Base-by-base conservation (phyloP, 2,329 filamentous ascomycete species). In the Alternaria brassicae region DNA sequence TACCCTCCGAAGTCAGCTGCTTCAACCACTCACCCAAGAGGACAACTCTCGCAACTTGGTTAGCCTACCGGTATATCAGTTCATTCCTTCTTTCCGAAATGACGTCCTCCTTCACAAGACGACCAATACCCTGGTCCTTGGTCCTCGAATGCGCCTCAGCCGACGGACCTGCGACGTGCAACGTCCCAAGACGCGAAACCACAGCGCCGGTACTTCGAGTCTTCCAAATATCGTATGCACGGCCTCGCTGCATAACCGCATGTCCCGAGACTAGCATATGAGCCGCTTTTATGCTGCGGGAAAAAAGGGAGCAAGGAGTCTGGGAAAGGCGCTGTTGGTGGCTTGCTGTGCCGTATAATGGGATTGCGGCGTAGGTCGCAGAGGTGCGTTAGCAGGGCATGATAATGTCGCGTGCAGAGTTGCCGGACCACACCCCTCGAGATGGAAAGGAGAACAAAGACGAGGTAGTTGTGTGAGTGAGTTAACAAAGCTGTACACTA, bases 171-270 rank as follows among this genome's bases (percentile, higher is more conserved):
- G 44, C 19, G 44, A 48, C 44, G 32, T 8, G 15, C 44, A 25
- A 34, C 44, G 44, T 19, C 44, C 44, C 44, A 48, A 34, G 30
- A 48, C 44, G 30, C 44, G 44, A 48, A 48, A 48, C 44, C 44
- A 48, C 28, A 48, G 44, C 44, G 30, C 28, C 44, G 44, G 44
- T 34, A 48, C 32, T 17, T 48, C 44, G 21, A 21, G 8, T 13
- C 44, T 34, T 48, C 44, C 44, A 30, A 23, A 15, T 7, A n/a
- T n/a, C n/a, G n/a, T n/a, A 48, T 30, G 19, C 44, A 34, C 30
- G 30, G 19, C 19, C 44, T 17, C 19, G 2, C n/a, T 48, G 44
- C 44, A 48, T 48, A 48, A 48, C 15, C 28, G 21, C 19, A 48
- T 21, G 9, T 48, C 13, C 44, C 28, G 30, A 34, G 30, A 10